phyloP scores from a whole-genome alignment of 2,329 filamentous ascomycete genomes.

The Fusarium udum region DNA sequence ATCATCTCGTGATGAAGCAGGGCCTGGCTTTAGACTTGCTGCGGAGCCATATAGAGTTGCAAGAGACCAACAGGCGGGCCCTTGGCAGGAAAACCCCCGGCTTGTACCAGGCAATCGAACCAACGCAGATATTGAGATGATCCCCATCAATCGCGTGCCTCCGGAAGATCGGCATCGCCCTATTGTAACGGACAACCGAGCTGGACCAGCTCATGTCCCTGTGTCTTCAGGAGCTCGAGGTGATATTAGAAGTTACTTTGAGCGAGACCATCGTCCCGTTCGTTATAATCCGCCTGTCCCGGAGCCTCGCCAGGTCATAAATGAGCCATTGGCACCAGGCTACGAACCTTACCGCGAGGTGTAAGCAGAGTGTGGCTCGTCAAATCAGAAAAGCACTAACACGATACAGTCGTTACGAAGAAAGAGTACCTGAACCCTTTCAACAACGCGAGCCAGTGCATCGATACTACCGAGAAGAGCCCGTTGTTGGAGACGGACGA shows the following conservation, averaged over 20 bases:
- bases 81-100: slow-evolving; percentile 37
- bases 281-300: slow-evolving; percentile 11
- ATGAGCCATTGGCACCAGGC: slow-evolving; percentile 9
- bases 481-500: slow-evolving; percentile 12
- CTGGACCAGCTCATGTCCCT: slow-evolving; percentile 4
- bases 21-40: slow-evolving; percentile 23
- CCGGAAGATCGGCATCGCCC: slow-evolving; percentile 15
- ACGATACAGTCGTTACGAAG: slow-evolving; percentile 23
- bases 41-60: slow-evolving; percentile 16
- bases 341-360: slow-evolving; percentile 38
- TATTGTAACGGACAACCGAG: slow-evolving; percentile 15
- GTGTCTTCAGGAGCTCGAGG: background rate
- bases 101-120: slow-evolving; percentile 28
- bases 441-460: slow-evolving; percentile 28
- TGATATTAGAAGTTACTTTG: slow-evolving; percentile 7
- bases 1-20: slow-evolving; percentile 11
- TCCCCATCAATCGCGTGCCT: slow-evolving; percentile 25
- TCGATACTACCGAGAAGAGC: slow-evolving; percentile 27
- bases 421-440: slow-evolving; percentile 3
- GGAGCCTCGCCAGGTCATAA: slow-evolving; percentile 24
- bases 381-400: slow-evolving; percentile 20
- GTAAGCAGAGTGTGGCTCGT: slow-evolving; percentile 30
- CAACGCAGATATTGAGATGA: slow-evolving; percentile 30
- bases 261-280: slow-evolving; percentile 10
- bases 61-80: slow-evolving; percentile 31